A percentile compares a stretch with the other conserved stretches of the same genome.
phyloP scores from a whole-genome alignment of 352 stramenopile genomes.

The Globisporangium ultimum region DNA sequence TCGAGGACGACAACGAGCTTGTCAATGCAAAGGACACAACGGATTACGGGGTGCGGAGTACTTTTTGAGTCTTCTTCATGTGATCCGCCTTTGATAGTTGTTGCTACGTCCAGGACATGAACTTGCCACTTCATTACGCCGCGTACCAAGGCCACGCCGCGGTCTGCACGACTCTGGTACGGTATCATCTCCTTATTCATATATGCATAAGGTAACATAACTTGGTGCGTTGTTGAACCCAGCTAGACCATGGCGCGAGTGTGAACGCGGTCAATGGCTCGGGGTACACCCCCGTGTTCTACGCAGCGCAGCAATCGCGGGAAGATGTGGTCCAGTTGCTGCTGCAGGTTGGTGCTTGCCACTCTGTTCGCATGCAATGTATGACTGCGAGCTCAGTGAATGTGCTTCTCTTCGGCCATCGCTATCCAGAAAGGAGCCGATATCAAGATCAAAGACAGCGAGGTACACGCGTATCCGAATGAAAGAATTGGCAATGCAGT shows the following conservation, averaged over 20 bases:
- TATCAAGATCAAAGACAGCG: slow-evolving; percentile 37
- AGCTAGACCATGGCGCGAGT: slow-evolving; percentile 45
- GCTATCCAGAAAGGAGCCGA: slow-evolving; percentile 42
- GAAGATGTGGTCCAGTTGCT: slow-evolving; percentile 38
- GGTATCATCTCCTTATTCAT: not conserved
- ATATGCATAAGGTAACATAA: not conserved
- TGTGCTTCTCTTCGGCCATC: not conserved
- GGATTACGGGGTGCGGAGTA: slow-evolving; percentile 32
- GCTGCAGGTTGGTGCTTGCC: slow-evolving; percentile 32
- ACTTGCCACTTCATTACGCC: slow-evolving; percentile 72
- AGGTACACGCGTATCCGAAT: slow-evolving; percentile 22
- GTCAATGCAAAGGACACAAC: slow-evolving; percentile 37
- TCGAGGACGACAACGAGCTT: slow-evolving; percentile 38
- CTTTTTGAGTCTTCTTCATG: not conserved
- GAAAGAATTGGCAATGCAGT: too few species aligned
- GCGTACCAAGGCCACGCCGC: slow-evolving; percentile 56
- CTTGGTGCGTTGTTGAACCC: not conserved
- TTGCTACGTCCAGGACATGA: slow-evolving; percentile 33
- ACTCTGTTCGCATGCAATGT: not conserved
- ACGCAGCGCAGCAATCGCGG: slow-evolving; percentile 60
- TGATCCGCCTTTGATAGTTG: not conserved
- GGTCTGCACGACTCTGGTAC: slow-evolving; percentile 43
- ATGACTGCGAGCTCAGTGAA: too few species aligned
- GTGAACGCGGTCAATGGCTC: slow-evolving; percentile 49
- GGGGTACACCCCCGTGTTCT: slow-evolving; percentile 69